A percentile compares a stretch with the other conserved stretches of the same genome.
phyloP scores from a whole-genome alignment of 148 eudicot species.

The Mesembryanthemum crystallinum region DNA sequence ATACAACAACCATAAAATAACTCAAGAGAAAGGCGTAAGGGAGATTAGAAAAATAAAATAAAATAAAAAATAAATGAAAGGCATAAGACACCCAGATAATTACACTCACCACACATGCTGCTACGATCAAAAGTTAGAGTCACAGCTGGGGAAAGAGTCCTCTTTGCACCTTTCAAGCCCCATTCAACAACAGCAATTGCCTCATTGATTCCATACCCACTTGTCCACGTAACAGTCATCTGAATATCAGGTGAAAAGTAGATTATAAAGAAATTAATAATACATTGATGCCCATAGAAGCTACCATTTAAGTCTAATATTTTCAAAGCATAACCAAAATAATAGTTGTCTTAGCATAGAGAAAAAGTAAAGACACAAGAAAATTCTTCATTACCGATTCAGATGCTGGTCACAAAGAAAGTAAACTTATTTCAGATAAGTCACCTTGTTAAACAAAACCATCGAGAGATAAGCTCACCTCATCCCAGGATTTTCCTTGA shows the following conservation, averaged over 20 bases:
- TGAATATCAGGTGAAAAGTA: not conserved
- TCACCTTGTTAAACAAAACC: not conserved
- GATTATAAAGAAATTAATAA: not conserved
- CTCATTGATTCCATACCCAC: conserved; percentile 64
- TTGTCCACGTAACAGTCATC: conserved; percentile 47
- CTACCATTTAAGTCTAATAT: not conserved
- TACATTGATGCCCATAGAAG: too few relatives aligned
- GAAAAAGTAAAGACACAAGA: not conserved
- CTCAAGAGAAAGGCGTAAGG: too few relatives aligned
- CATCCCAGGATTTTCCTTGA: conserved; percentile 85
- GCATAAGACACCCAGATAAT: not conserved
- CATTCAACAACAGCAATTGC: conserved; percentile 71
- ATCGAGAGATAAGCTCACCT: conserved; percentile 45
- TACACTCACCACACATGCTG: conserved; percentile 77
- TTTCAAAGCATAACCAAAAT: not conserved
- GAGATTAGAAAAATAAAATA: too few relatives aligned
- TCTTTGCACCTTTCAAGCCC: conserved; percentile 52
- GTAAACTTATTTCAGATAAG: not conserved
- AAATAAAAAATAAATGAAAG: too few relatives aligned
- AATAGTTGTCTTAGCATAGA: not conserved
- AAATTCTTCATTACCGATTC: not conserved
- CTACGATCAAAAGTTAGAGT: conserved; percentile 66
- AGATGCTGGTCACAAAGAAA: not conserved
- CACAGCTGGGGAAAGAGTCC: conserved; percentile 52
- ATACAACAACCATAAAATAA: too few relatives aligned